Evolutionary conservation across 2,329 filamentous ascomycete species (phyloP).

Genomic region (Colletotrichum karsti): DNA sequence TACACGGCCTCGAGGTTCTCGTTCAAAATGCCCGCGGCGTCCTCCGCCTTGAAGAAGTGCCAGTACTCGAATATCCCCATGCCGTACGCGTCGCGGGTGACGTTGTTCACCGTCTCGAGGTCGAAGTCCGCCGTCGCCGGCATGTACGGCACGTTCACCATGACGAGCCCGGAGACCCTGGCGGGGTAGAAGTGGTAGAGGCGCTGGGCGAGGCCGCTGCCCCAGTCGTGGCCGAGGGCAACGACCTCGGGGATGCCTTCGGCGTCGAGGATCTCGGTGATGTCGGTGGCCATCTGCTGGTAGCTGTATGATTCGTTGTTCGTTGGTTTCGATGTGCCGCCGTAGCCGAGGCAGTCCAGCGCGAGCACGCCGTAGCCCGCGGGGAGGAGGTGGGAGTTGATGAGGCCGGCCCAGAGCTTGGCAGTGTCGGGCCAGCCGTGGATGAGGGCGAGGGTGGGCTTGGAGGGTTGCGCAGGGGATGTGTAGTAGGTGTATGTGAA

Average conservation of each 20-base stretch:
- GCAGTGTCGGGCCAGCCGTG: constrained; percentile 61
- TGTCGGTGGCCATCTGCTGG: constrained; percentile 44
- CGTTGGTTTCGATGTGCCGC: constrained; percentile 48
- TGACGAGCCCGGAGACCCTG: constrained; percentile 48
- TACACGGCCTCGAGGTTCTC: constrained; percentile 47
- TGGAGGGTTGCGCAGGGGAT: constrained; percentile 33
- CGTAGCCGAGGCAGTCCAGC: constrained; percentile 49
- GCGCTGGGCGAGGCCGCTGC: constrained; percentile 46
- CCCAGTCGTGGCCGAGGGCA: constrained; percentile 60
- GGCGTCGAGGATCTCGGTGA: constrained; percentile 48
- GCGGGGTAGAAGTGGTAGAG: constrained; percentile 50
- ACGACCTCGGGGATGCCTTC: constrained; percentile 45
- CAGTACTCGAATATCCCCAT: constrained; percentile 51
- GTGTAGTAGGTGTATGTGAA: constrained; percentile 52
- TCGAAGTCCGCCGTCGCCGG: constrained; percentile 44
- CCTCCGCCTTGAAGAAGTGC: constrained; percentile 50
- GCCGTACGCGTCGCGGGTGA: constrained; percentile 43
- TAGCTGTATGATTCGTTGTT: constrained; percentile 45
- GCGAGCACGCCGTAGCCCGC: constrained; percentile 46
- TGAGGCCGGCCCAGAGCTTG: constrained; percentile 50
- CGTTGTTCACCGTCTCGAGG: constrained; percentile 42
- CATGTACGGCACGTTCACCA: constrained; percentile 52
- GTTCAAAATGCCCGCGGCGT: constrained; percentile 47
- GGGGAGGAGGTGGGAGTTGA: constrained; percentile 46
- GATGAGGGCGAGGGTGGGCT: constrained; percentile 47